Base-by-base conservation (phyloP, 2,329 filamentous ascomycete species). In the Sphaerulina vaccinii region DNA sequence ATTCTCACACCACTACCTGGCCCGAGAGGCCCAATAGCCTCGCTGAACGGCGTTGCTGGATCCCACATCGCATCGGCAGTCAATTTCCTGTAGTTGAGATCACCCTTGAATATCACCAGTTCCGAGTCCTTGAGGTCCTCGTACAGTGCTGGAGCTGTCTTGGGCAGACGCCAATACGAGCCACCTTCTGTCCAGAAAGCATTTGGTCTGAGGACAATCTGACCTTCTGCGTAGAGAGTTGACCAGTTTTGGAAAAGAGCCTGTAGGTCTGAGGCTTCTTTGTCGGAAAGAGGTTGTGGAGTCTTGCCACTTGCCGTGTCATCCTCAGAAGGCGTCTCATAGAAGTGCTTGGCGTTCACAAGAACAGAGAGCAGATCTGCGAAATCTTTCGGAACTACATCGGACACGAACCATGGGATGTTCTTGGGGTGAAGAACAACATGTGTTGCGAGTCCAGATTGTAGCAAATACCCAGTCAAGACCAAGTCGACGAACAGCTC, bases 361-460 rank as follows among this genome's bases (percentile, higher is more conserved):
- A 99, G 79, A 3, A 87, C 88, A 57, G 81, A 84, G 45, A 99
- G 81, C 2, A 97, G 80, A n/a, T 86, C 84, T 1, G 78, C 79
- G 63, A 97, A 96, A 72, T 99, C 93, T 35, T 76, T 79, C 0
- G 92, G 91, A 9, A 96, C 73, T 3, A 97, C 93, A 65, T 99
- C 93, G 1, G 90, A 96, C 41, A 99, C 93, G 68, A 97, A 99
- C 93, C 93, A 99, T 1, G 93, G 93, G 52, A 99, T 91, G 18
- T 84, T 86, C 74, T 99, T 99, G 45, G 93, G 91, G 65, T 96
- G 91, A 8, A 99, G 80, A 16, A 97, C 84, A 11, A 99, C 79
- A 19, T 84, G 83, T 0, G 91, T 96, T 0, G 93, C 93, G 5
- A 99, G 82, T 0, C 87, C 88, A 0, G 90, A 79, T 0, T 89